These are phyloP conservation scores for Dryadomyces quercus-mongolicae DNA, from an alignment of 2,329 filamentous ascomycete species.

Conservation along the genomic window DNA sequence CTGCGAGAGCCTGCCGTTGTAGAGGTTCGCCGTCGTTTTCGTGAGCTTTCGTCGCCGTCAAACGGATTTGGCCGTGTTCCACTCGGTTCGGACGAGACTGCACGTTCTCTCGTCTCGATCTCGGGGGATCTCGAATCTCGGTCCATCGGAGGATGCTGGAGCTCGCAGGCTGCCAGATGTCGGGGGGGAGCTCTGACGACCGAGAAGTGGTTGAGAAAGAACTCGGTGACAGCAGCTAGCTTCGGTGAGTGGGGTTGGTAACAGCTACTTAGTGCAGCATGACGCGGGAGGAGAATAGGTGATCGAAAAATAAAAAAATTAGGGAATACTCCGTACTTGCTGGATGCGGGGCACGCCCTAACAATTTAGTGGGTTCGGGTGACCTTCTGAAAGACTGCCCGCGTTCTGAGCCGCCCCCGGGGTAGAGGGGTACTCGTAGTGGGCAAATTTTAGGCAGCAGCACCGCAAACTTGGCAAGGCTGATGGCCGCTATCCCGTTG, in stretches of 20 bases:
- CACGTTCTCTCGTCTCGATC: constrained; percentile 42
- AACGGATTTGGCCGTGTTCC: constrained; percentile 54
- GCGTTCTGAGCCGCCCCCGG: not conserved
- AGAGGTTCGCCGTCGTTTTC: constrained; percentile 52
- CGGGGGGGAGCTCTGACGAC: not conserved
- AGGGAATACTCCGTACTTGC: not conserved
- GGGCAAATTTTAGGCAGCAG: not conserved
- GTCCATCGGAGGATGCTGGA: constrained; percentile 35
- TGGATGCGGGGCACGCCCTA: not conserved
- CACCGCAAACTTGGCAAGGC: not conserved
- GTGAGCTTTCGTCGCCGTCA: constrained; percentile 38
- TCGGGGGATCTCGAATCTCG: constrained; percentile 28
- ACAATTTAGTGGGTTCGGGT: not conserved
- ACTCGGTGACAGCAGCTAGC: not conserved
- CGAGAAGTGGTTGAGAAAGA: not conserved
- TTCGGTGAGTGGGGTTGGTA: not conserved
- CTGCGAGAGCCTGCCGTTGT: constrained; percentile 38
- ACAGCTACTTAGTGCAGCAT: constrained; percentile 2
- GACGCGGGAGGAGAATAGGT: not conserved
- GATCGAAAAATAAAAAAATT: not conserved
- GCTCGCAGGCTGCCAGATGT: not conserved
- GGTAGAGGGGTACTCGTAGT: not conserved
- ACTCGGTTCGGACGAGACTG: constrained; percentile 49
- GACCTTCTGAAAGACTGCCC: not conserved
- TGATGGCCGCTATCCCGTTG: not conserved